Base-by-base conservation (phyloP, 2,329 filamentous ascomycete genomes). In the Claviceps sp. region DNA sequence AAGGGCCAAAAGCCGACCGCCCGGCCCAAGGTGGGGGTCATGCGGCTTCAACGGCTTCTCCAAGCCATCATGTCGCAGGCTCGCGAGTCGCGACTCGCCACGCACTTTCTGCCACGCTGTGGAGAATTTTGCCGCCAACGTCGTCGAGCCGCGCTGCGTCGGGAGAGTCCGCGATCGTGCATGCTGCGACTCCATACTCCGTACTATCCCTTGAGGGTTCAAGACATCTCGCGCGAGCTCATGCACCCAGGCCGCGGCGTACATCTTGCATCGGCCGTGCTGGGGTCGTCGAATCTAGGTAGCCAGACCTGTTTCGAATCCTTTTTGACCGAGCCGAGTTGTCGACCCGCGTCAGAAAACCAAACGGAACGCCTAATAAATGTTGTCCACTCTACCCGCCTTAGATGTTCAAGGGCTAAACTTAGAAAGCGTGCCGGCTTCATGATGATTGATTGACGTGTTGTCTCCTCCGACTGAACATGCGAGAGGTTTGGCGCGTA, bases 111-210 rank as follows among this genome's bases (percentile, higher is more conserved):
- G 7, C n/a, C 20, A 9, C 14, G 13, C 16, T 44, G 24, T 24
- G 14, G 13, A 38, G 7, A n/a, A 36, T 22, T n/a, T 11, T 26
- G n/a, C 34, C 34, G 13, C 20, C 20, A 22, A 43, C 20, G 5
- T 24, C 22, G 41, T 30, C 24, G 5, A 45, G 43, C 14, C 18
- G 37, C 30, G 20, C 9, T 38, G 47, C 47, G n/a, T 22, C 30
- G 51, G 46, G 22, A 43, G 47, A 52, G 46, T 40, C 47, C 40
- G 51, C 40, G 34, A 41, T 44, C 48, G 18, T 49, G 47, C 47
- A 47, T 49, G 26, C 22, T n/a, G 16, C 13, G 20, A 36, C 47
- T 48, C 42, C 38, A 22, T 48, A 36, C 43, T 30, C 20, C 11
- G 14, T 11, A 42, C 14, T 37, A 26, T 38, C 20, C n/a, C 18